Percentiles rank a stretch among this genome's conserved stretches.
phyloP scores from a whole-genome alignment of 2,329 filamentous ascomycete species.

The Atkinsonella hypoxylon region DNA sequence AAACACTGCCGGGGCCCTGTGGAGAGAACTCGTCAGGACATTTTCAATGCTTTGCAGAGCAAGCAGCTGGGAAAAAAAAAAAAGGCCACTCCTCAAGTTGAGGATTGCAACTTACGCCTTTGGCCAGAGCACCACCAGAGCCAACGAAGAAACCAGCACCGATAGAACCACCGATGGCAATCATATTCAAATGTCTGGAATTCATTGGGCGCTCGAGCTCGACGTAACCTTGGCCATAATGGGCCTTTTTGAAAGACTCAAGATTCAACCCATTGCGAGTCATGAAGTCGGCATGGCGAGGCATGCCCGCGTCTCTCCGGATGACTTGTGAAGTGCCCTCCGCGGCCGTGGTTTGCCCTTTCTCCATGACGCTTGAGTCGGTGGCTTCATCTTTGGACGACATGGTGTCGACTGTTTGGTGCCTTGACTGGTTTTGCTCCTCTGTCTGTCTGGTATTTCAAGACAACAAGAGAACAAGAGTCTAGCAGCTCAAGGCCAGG shows the following conservation, averaged over 20 bases:
- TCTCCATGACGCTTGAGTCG: constrained; percentile 10
- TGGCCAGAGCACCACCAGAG: constrained; percentile 36
- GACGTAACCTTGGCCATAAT: constrained; percentile 20
- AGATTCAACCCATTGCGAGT: constrained; percentile 26
- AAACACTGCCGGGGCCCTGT: constrained; percentile 29
- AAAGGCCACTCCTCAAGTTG: constrained; percentile 1
- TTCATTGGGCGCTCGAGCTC: constrained; percentile 34
- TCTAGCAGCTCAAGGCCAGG: not conserved
- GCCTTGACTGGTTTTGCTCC: not conserved
- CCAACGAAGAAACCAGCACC: constrained; percentile 53
- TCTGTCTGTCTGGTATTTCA: not conserved
- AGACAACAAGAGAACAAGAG: not conserved
- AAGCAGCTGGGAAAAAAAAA: not conserved
- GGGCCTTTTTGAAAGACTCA: constrained; percentile 25
- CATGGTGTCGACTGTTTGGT: constrained; percentile 6
- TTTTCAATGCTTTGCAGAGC: not conserved
- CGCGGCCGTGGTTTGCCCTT: constrained; percentile 9
- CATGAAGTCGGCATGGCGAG: constrained; percentile 18
- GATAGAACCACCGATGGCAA: constrained; percentile 38
- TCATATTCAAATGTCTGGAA: constrained; percentile 46
- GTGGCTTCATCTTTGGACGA: constrained; percentile 10
- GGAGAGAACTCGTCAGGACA: not conserved
- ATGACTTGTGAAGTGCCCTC: constrained; percentile 11
- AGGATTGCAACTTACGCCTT: constrained; percentile 24
- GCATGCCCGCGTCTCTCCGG: constrained; percentile 6